Base-by-base conservation (phyloP, 805 yeast genomes). In the Spathaspora girioi region DNA sequence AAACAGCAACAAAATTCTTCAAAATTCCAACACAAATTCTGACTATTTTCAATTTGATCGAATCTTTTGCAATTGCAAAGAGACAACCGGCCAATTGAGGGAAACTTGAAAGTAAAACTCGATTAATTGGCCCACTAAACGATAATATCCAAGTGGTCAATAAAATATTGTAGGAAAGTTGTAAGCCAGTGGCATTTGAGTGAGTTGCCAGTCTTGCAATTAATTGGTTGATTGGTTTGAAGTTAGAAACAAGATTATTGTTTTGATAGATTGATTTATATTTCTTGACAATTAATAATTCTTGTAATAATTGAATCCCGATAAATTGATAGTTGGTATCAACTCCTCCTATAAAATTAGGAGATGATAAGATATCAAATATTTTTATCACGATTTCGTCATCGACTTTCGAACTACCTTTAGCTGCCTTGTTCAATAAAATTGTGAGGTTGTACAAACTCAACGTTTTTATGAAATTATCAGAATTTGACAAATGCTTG, bases 21-120 rank as follows among this genome's bases (percentile, higher is more conserved):
- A 92, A 73, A 41, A 87, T 82, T 1, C 96, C 84, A 26, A 91
- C 77, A n/a, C 94, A 78, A 43, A 94, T 75, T 64, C 99, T 80
- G 31, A 90, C 87, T 50, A 94, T 83, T 73, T 94, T 94, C 70
- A 92, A 96, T 74, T 94, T 94, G 58, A 93, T 88, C 1, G 97
- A 89, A 52, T 83, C 82, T 64, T 87, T 88, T 27, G 91, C 82
- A 46, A 89, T 76, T 40, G 69, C 68, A 54, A 80, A 76, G 70
- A 78, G 77, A 67, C 63, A 75, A 46, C 73, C 84, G 50, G 80
- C 79, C 63, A 79, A 69, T 54, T 72, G 80, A n/a, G 75, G 81
- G 70, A 72, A 89, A 57, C 70, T 77, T 60, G 70, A 71, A 53
- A 75, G 79, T 59, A 79, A 74, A 55, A 67, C 77, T 55, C 59